phyloP scores from a whole-genome alignment of 345 rosid genomes.

The Pugionium cornutum region DNA sequence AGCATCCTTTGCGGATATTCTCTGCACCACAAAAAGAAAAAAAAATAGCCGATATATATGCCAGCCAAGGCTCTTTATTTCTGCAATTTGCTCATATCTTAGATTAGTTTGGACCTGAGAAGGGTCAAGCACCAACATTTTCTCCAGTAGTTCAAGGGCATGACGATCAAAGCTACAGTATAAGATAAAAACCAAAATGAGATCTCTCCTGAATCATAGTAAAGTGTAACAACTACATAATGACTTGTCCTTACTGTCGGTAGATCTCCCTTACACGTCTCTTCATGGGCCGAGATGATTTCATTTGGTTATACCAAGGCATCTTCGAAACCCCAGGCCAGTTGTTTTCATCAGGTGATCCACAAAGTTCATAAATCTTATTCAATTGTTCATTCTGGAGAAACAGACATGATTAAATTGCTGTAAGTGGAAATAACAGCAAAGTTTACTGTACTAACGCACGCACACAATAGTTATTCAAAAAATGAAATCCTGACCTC shows the following conservation, averaged over 20 bases:
- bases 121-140: constrained; percentile 89
- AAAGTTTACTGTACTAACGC: neutral
- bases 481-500: constrained; percentile 51
- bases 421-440: constrained; percentile 7
- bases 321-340: constrained; percentile 71
- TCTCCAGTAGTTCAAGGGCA: constrained; percentile 90
- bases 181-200: constrained; percentile 4
- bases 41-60: neutral
- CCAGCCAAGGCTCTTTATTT: neutral
- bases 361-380: constrained; percentile 71
- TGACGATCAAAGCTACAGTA: constrained; percentile 70
- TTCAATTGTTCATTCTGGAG: constrained; percentile 59
- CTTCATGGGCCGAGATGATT: constrained; percentile 59
- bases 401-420: neutral
- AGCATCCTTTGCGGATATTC: constrained; percentile 94
- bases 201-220: constrained; percentile 14
- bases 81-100: constrained; percentile 13
- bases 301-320: constrained; percentile 60
- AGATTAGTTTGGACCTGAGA: constrained; percentile 54
- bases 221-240: neutral
- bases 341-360: constrained; percentile 64
- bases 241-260: constrained; percentile 60
- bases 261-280: constrained; percentile 78
- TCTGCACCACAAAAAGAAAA: constrained; percentile 42
- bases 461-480: neutral